A percentile compares a stretch with the other conserved stretches of the same genome.
Conservation (phyloP, 352 stramenopile genomes). For the Phytophthora pistaciae region DNA sequence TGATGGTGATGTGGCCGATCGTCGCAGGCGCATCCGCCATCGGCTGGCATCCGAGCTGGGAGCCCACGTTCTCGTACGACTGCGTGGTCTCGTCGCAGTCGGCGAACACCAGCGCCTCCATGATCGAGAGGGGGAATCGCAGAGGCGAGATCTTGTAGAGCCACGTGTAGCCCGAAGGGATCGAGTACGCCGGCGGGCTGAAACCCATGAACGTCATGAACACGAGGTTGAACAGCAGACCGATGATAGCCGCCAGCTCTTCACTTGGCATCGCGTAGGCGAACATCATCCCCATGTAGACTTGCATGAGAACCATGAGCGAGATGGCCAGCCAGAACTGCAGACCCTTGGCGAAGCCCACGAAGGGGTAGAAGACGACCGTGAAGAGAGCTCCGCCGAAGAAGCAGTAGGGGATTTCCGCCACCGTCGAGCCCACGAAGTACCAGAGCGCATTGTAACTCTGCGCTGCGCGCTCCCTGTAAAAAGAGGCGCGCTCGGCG, state of each 20-base stretch:
- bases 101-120: constrained; percentile 33
- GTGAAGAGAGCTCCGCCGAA: constrained; percentile 15
- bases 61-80: constrained; percentile 20
- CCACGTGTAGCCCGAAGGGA: constrained; percentile 40
- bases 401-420: constrained; percentile 67
- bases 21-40: constrained; percentile 17
- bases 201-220: constrained; percentile 74
- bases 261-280: constrained; percentile 56
- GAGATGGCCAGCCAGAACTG: constrained; percentile 37
- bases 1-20: constrained; percentile 32
- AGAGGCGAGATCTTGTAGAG: constrained; percentile 28
- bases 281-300: constrained; percentile 82
- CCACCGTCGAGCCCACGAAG: constrained; percentile 75
- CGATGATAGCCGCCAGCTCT: constrained; percentile 51
- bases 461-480: constrained; percentile 92
- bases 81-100: constrained; percentile 30
- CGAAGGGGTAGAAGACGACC: constrained; percentile 10
- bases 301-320: constrained; percentile 48
- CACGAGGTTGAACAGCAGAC: constrained; percentile 51
- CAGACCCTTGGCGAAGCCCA: no score
- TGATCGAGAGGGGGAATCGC: constrained; percentile 20
- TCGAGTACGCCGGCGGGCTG: constrained; percentile 39
- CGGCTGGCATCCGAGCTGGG: constrained; percentile 30
- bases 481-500: constrained; percentile 63
- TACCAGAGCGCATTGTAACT: constrained; percentile 90